Base-by-base conservation (phyloP, 345 rosid species). In the Brassica juncea region DNA sequence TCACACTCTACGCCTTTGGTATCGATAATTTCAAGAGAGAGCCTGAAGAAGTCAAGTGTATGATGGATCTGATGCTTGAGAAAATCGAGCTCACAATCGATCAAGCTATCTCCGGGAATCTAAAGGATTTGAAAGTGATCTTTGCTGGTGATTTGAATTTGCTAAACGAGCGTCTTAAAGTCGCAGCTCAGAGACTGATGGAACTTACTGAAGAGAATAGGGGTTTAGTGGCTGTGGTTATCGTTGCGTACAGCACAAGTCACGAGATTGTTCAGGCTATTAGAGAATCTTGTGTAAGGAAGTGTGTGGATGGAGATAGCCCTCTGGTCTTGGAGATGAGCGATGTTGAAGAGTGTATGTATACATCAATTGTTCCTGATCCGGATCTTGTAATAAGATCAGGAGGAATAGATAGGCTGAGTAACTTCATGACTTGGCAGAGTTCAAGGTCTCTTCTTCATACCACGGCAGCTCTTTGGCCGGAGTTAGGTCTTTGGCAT, bases 241-340 rank as follows among this genome's bases (percentile, higher is more conserved):
- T 84, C 7, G 84, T 81, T 82, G 90, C 71, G 60, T 91, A 80
- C 87, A 92, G 91, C 70, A 84, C 97, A n/a, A 71, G 75, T 3
- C 84, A 90, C 34, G 98, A 94, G 87, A 94, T 94, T 61, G 84
- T 94, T 74, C 86, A 87, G 34, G 91, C 98, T 16, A 89, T 89
- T 23, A 63, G 86, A 73, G 89, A 85, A 58, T 90, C 92, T 27
- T 91, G 92, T 76, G 73, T 74, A 34, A 79, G 64, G 9, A 90
- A 87, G 60, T 74, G 75, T 63, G 9, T 19, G 21, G 34, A 2
- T 74, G 66, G 66, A 49, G 60, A 74, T 52, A 69, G 75, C 61
- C 28, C 44, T 37, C 7, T 14, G 15, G 67, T 63, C 70, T 25
- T 87, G 81, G 72, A 82, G 62, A 76, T 83, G 58, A 80, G 57